phyloP scores from a whole-genome alignment of 2,329 filamentous ascomycete species.

The Neodidymelliopsis sp. region DNA sequence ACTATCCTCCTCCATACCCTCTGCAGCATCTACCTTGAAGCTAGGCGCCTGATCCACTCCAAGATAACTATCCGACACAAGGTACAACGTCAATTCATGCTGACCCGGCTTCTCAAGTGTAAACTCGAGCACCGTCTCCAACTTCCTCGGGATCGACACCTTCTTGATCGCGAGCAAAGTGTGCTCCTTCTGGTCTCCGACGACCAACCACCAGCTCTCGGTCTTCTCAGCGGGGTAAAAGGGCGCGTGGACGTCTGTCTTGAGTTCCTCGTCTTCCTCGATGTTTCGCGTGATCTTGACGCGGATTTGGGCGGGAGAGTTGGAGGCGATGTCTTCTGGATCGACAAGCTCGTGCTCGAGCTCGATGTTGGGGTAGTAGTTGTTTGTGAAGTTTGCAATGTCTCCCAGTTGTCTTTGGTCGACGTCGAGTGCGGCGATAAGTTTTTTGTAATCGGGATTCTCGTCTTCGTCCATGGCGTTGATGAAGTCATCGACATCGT shows the following conservation, averaged over 20 bases:
- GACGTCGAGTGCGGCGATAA: constrained; percentile 81
- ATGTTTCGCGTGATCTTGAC: constrained; percentile 86
- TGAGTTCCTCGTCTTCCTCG: constrained; percentile 73
- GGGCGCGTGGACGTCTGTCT: constrained; percentile 88
- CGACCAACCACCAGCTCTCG: constrained; percentile 98
- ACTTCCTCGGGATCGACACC: constrained; percentile 80
- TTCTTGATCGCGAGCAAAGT: constrained; percentile 92
- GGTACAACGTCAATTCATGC: constrained; percentile 86
- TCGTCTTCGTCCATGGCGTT: constrained; percentile 97
- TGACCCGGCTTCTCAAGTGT: constrained; percentile 84
- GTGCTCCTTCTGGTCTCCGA: constrained; percentile 90
- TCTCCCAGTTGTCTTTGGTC: constrained; percentile 83
- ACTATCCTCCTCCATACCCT: constrained; percentile 94
- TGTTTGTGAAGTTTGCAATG: constrained; percentile 94
- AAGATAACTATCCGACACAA: constrained; percentile 97
- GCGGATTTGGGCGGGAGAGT: constrained; percentile 81
- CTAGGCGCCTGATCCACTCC: constrained; percentile 95
- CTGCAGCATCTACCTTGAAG: constrained; percentile 84
- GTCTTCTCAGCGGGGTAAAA: constrained; percentile 93
- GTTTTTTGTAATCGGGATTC: constrained; percentile 78
- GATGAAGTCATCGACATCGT: constrained; percentile 97
- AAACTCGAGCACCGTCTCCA: constrained; percentile 85
- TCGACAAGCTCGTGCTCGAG: constrained; percentile 88
- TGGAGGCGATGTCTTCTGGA: constrained; percentile 78
- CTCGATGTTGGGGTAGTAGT: constrained; percentile 94